phyloP scores from a whole-genome alignment of 2,329 filamentous ascomycete genomes.

The Grosmannia penicillata region DNA sequence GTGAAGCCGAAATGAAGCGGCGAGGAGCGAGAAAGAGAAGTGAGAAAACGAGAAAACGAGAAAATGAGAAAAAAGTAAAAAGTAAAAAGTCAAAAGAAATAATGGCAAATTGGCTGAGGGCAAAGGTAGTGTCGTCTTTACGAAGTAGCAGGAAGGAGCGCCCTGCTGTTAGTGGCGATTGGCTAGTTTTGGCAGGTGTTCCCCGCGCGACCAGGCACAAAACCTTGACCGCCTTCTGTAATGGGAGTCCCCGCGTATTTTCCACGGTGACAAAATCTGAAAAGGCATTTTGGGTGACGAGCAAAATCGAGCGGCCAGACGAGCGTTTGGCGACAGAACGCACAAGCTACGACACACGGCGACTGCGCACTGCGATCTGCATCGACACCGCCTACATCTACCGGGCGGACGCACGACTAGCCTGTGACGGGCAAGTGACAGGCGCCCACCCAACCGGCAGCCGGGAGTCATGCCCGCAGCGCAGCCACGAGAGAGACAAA shows the following conservation, averaged over 20 bases:
- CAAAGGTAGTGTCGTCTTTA: not conserved
- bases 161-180: too few species aligned
- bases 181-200: not conserved
- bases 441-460: not conserved
- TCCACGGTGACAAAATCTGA: too few species aligned
- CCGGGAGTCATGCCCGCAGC: slow-evolving; percentile 9
- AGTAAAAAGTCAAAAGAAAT: not conserved
- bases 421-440: not conserved
- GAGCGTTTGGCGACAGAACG: not conserved
- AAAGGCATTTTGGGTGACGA: too few species aligned
- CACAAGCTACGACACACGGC: too few species aligned
- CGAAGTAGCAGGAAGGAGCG: not conserved
- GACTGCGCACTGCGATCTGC: too few species aligned
- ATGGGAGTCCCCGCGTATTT: too few species aligned
- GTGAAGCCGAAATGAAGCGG: not conserved
- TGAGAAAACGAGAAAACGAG: not conserved
- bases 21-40: not conserved
- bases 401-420: not conserved
- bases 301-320: too few species aligned
- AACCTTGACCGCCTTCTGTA: slow-evolving; percentile 12
- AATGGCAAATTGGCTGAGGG: not conserved
- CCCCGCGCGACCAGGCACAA: slow-evolving; percentile 10
- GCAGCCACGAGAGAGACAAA: not conserved
- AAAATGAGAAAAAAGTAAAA: not conserved
- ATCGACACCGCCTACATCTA: not conserved